Evolutionary conservation across 805 yeast species (phyloP).

Genomic region (Hermanozyma aechmeae): DNA sequence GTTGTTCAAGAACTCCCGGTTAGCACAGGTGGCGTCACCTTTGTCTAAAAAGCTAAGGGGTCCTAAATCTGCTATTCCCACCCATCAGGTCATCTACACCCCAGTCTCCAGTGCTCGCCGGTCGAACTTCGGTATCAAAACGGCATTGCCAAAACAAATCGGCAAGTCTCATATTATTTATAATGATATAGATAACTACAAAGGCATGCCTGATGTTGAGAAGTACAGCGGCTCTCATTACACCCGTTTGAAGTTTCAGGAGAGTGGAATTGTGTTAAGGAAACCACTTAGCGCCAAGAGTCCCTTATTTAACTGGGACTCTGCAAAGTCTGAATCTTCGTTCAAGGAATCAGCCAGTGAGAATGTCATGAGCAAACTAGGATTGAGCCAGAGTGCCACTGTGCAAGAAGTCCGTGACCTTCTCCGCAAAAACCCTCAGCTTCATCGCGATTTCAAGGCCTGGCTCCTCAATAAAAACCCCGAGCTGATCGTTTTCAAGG

Average conservation of each 20-base stretch:
- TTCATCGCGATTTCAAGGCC: conserved; percentile 44
- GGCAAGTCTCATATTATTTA: conserved; percentile 51
- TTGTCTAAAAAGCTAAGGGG: conserved; percentile 22
- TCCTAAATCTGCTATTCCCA: conserved; percentile 33
- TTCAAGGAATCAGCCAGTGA: conserved; percentile 11
- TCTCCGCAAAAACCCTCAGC: conserved; percentile 31
- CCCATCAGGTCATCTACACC: conserved; percentile 67
- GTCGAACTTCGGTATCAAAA: conserved; percentile 72
- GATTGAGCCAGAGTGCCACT: conserved; percentile 19
- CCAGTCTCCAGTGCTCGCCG: conserved; percentile 53
- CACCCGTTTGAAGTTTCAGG: conserved; percentile 60
- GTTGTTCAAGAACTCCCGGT: conserved; percentile 30
- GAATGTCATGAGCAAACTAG: conserved; percentile 21
- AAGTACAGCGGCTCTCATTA: conserved; percentile 49
- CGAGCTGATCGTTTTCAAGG: conserved; percentile 16
- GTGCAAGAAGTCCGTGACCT: conserved; percentile 19
- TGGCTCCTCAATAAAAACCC: conserved; percentile 48
- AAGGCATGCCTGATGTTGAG: conserved; percentile 65
- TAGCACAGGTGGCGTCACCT: conserved; percentile 38
- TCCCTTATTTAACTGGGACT: conserved; percentile 33
- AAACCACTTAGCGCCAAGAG: conserved; percentile 20
- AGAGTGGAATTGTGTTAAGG: conserved; percentile 46
- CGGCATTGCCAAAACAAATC: conserved; percentile 54
- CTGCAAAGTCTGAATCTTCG: conserved; percentile 11
- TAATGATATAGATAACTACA: conserved; percentile 59